A percentile compares a stretch with the other conserved stretches of the same genome.
These are phyloP conservation scores for Coemansia sp. DNA, from an alignment of 192 early-diverging fungal genomes.

Conservation along the genomic window DNA sequence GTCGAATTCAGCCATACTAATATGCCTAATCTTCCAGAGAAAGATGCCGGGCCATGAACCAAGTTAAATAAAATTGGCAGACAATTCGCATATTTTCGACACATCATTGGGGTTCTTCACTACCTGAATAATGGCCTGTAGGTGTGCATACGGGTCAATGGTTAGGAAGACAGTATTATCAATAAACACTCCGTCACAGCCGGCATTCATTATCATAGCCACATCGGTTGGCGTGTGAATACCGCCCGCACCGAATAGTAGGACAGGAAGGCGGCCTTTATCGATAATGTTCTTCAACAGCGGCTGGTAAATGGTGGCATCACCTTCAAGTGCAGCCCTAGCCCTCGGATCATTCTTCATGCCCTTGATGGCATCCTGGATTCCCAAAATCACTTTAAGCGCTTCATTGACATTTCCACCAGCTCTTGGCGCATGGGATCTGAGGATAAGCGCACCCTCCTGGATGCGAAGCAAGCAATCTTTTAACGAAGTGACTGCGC, in stretches of 20 bases:
- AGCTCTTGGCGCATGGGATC: constrained; percentile 60
- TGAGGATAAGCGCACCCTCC: constrained; percentile 94
- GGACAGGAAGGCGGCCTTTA: constrained; percentile 89
- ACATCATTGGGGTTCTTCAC: constrained; percentile 84
- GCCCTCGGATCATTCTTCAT: constrained; percentile 74
- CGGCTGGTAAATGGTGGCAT: constrained; percentile 77
- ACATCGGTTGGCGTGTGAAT: constrained; percentile 94
- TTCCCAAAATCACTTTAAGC: background rate
- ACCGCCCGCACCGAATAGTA: constrained; percentile 95
- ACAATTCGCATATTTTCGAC: background rate
- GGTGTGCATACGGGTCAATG: constrained; percentile 82
- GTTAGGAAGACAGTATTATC: constrained; percentile 89
- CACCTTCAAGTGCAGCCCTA: constrained; percentile 66
- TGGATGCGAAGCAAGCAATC: constrained; percentile 87
- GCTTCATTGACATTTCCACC: background rate
- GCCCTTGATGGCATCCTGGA: constrained; percentile 53
- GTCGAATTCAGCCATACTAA: background rate
- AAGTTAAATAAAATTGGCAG: background rate
- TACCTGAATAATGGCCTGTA: constrained; percentile 84
- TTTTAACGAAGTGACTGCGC: constrained; percentile 81
- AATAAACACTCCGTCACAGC: constrained; percentile 95
- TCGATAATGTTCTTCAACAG: constrained; percentile 79
- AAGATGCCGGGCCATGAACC: background rate
- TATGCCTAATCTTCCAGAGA: no score
- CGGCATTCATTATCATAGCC: constrained; percentile 93